Base-by-base conservation (phyloP, 2,329 filamentous ascomycete species). In the Emergomyces pasteurianus region DNA sequence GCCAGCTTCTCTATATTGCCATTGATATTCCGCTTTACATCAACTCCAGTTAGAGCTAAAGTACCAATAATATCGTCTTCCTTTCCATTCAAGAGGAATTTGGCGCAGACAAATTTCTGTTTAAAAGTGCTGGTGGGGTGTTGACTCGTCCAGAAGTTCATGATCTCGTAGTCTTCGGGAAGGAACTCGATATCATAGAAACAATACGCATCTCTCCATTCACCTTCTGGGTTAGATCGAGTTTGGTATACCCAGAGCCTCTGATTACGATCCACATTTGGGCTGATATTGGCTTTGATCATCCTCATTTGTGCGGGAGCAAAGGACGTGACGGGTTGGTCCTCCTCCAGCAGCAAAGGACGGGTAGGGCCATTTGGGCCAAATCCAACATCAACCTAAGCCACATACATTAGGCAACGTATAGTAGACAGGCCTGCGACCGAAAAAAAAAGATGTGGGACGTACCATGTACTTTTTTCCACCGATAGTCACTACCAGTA, bases 101-200 rank as follows among this genome's bases (percentile, higher is more conserved):
- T 80, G 58, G 79, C 75, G 60, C 81, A 78, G 23, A 86, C 69
- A 42, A 86, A 71, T 2, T 69, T 77, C 60, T 77, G 73, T 12
- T 79, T 81, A 69, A 87, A 86, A 69, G 79, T 82, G 60, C 77
- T 81, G 36, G 70, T 69, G 26, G 74, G 71, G 60, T 73, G 75
- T 52, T 77, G 78, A 64, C 81, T 83, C 0, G 81, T 83, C 54
- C 69, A 81, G 65, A 76, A 82, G 70, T 83, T 87, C 75, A 86
- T 77, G 6, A 86, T 75, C 42, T 78, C 78, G 66, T 84, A 88
- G 71, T 89, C 86, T 50, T 75, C 71, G 3, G 78, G 79, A 40
- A 83, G 69, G 70, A 87, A 88, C 70, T 88, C 86, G 18, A 80
- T 75, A 63, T 87, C 83, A 1, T 80, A 79, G 70, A 90, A 91